Percentiles rank a stretch among this genome's conserved stretches.
Conservation (phyloP, 192 early-diverging fungal species). For the Allomyces arbusculus region DNA sequence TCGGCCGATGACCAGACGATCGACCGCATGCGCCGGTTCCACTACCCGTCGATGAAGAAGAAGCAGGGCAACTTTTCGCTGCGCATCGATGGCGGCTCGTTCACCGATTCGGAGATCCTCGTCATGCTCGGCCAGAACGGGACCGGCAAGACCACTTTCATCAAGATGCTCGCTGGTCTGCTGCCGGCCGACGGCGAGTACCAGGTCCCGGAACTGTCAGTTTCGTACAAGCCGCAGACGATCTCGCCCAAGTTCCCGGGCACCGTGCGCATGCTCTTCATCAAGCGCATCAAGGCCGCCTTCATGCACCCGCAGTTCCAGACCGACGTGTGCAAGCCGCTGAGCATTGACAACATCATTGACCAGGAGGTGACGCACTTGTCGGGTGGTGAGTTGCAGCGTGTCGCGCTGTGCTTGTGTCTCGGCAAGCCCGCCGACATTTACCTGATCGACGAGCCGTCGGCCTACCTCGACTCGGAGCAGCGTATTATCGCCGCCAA, state of each 20-base stretch:
- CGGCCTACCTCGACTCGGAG: conserved; percentile 94
- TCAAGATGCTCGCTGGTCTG: conserved; percentile 71
- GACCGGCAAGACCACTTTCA: conserved; percentile 94
- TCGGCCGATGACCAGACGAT: conserved; percentile 53
- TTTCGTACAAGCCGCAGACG: conserved; percentile 96
- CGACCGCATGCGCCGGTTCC: conserved; percentile 50
- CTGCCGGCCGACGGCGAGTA: conserved; percentile 52
- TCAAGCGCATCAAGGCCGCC: conserved; percentile 61
- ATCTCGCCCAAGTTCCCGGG: conserved; percentile 86
- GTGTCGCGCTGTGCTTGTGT: conserved; percentile 81
- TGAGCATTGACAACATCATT: conserved; percentile 78
- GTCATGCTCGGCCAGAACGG: conserved; percentile 98
- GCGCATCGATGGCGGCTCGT: conserved; percentile 52
- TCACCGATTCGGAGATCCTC: conserved; percentile 92
- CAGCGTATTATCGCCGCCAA: conserved; percentile 97
- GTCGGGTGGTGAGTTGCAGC: conserved; percentile 98
- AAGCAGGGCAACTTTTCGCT: conserved; percentile 66
- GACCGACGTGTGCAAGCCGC: conserved; percentile 85
- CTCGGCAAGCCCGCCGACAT: conserved; percentile 84
- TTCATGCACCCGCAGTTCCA: conserved; percentile 92
- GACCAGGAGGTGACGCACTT: conserved; percentile 70
- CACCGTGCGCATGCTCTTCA: conserved; percentile 77
- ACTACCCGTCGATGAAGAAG: conserved; percentile 80
- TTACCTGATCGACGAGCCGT: conserved; percentile 94
- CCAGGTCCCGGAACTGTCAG: conserved; percentile 61